phyloP scores from a whole-genome alignment of 148 eudicot genomes.

The Chenopodium formosanum region DNA sequence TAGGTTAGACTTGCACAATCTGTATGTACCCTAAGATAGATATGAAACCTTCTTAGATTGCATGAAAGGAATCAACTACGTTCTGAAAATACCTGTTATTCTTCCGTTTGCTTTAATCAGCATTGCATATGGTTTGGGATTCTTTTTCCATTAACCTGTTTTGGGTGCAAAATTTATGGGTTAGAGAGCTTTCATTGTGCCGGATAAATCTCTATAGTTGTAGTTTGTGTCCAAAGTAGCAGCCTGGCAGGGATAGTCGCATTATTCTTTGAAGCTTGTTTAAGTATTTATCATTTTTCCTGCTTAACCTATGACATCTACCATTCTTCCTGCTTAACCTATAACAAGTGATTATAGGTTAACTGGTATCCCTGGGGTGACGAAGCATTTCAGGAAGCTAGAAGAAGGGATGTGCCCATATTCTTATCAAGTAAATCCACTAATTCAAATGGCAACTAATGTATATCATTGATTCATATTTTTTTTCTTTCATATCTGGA shows the following conservation, averaged over 20 bases:
- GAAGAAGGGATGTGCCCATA: constrained; percentile 80
- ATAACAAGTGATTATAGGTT: constrained; percentile 42
- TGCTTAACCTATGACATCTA: not conserved
- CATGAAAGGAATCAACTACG: not conserved
- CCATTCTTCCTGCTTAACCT: not conserved
- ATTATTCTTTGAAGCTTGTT: not conserved
- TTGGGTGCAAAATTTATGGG: not conserved
- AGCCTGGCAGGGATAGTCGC: not conserved
- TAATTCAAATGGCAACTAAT: not conserved
- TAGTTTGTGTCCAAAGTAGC: not conserved
- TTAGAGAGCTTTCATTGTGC: not conserved
- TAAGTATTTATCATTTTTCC: not conserved
- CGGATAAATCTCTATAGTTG: not conserved
- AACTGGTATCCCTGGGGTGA: constrained; percentile 99
- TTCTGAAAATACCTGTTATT: not conserved
- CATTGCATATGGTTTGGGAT: not conserved
- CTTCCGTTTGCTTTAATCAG: not conserved
- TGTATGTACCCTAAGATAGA: not conserved
- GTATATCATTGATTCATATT: not conserved
- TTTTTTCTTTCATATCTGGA: not conserved
- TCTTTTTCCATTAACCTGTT: not conserved
- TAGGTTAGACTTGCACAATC: not conserved
- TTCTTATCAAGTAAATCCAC: constrained; percentile 73
- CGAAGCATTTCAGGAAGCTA: constrained; percentile 92
- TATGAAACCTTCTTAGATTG: not conserved